Conservation (phyloP, 352 stramenopile species). For the Phytophthora fragariaefolia region DNA sequence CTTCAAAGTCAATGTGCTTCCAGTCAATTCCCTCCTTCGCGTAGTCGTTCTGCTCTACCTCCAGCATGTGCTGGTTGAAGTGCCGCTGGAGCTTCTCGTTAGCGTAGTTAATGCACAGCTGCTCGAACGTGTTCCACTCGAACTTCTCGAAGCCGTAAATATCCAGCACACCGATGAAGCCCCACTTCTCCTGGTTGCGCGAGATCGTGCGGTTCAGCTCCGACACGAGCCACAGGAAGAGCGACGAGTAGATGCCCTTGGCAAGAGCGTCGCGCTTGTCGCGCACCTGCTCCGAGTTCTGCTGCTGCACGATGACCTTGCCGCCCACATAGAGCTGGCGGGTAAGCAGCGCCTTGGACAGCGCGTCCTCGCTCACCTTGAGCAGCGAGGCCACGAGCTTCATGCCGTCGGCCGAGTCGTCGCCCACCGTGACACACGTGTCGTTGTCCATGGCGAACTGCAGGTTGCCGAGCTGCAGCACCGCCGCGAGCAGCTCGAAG, state of each 20-base stretch:
- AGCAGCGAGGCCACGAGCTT: constrained; percentile 77
- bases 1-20: constrained; percentile 93
- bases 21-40: constrained; percentile 96
- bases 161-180: constrained; percentile 96
- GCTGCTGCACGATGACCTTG: constrained; percentile 91
- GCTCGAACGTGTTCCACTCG: constrained; percentile 95
- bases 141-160: constrained; percentile 99
- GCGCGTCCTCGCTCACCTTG: constrained; percentile 75
- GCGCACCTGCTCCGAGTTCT: constrained; percentile 87
- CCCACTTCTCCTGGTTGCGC: constrained; percentile 79
- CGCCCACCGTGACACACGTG: constrained; percentile 63
- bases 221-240: constrained; percentile 92
- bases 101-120: constrained; percentile 97
- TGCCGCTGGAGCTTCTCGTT: constrained; percentile 96
- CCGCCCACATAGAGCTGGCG: constrained; percentile 88
- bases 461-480: constrained; percentile 90
- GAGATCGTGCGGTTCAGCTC: constrained; percentile 93
- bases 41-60: constrained; percentile 98
- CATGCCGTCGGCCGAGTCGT: constrained; percentile 53
- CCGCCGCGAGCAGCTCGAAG: constrained; percentile 87
- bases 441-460: constrained; percentile 88
- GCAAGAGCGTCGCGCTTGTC: constrained; percentile 91
- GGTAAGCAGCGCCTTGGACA: constrained; percentile 80
- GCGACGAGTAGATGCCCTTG: constrained; percentile 93
- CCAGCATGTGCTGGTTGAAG: constrained; percentile 97